These are phyloP conservation scores for Phytophthora pini DNA, from an alignment of 352 stramenopile species.

Conservation along the genomic window DNA sequence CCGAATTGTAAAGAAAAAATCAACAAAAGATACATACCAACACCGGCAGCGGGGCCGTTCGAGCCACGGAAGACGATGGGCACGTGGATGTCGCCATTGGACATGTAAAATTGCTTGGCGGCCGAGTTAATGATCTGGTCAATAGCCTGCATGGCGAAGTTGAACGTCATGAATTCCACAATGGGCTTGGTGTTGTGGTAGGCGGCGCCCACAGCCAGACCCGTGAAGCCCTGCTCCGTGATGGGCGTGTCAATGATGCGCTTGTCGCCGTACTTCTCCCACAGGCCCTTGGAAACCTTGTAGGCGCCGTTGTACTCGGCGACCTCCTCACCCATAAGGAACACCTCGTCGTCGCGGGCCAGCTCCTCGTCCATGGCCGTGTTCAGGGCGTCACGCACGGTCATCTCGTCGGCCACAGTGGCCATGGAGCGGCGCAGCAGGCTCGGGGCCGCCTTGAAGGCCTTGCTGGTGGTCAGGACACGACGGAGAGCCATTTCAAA, in stretches of 20 bases:
- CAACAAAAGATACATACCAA: slow-evolving; percentile 66
- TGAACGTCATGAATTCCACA: slow-evolving; percentile 99
- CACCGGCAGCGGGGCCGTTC: slow-evolving; percentile 97
- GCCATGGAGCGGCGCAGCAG: slow-evolving; percentile 73
- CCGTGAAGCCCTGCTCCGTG: slow-evolving; percentile 97
- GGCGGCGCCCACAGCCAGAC: slow-evolving; percentile 93
- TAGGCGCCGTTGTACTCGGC: slow-evolving; percentile 99
- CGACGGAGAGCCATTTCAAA: slow-evolving; percentile 58
- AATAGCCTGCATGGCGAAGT: slow-evolving; percentile 99
- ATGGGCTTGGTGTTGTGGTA: slow-evolving; percentile 98
- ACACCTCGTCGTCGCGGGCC: slow-evolving; percentile 94
- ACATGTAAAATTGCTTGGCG: slow-evolving; percentile 99
- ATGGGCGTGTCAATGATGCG: slow-evolving; percentile 99
- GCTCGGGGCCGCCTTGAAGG: slow-evolving; percentile 36
- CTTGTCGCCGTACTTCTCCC: slow-evolving; percentile 99
- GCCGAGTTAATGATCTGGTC: slow-evolving; percentile 99
- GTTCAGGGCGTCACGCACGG: slow-evolving; percentile 99
- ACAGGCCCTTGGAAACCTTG: slow-evolving; percentile 98
- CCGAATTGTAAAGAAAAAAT: no score
- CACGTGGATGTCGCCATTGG: slow-evolving; percentile 96
- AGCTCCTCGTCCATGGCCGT: slow-evolving; percentile 99
- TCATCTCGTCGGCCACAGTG: slow-evolving; percentile 89
- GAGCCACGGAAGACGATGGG: slow-evolving; percentile 99
- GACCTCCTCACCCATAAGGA: slow-evolving; percentile 98
- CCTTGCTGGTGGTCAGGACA: slow-evolving; percentile 52